phyloP scores from a whole-genome alignment of 148 eudicot genomes.

The Vaccinium corymbosum region DNA sequence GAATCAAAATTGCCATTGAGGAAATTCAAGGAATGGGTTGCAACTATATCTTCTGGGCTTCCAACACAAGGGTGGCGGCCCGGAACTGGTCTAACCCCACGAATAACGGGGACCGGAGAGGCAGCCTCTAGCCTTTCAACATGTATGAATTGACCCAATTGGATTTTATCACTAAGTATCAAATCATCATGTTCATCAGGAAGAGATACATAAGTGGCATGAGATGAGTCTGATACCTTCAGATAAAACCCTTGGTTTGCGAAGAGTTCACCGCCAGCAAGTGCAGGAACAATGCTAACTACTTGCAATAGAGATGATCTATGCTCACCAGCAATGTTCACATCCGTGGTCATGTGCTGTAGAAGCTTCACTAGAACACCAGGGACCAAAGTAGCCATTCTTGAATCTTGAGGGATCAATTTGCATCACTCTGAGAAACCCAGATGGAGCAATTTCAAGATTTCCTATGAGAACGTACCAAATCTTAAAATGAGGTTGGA shows the following conservation, averaged over 20 bases:
- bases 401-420: constrained; percentile 31
- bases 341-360: constrained; percentile 86
- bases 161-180: constrained; percentile 78
- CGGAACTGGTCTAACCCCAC: constrained; percentile 73
- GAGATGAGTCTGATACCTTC: constrained; percentile 95
- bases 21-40: constrained; percentile 69
- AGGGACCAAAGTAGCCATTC: constrained; percentile 83
- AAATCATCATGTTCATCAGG: constrained; percentile 89
- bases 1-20: constrained; percentile 39
- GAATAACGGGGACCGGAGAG: constrained; percentile 77
- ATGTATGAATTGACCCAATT: constrained; percentile 86
- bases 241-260: constrained; percentile 83
- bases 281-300: constrained; percentile 84
- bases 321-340: constrained; percentile 82
- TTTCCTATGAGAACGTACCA: constrained; percentile 5
- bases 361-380: constrained; percentile 79
- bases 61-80: constrained; percentile 92
- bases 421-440: constrained; percentile 43
- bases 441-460: constrained; percentile 16
- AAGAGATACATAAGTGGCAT: constrained; percentile 87
- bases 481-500: neutral
- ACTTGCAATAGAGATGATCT: constrained; percentile 83
- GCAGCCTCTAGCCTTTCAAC: constrained; percentile 75
- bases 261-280: constrained; percentile 82
- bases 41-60: constrained; percentile 84